Evolutionary conservation across 2,329 filamentous ascomycete species (phyloP).

Genomic region (Fusarium nodosum): DNA sequence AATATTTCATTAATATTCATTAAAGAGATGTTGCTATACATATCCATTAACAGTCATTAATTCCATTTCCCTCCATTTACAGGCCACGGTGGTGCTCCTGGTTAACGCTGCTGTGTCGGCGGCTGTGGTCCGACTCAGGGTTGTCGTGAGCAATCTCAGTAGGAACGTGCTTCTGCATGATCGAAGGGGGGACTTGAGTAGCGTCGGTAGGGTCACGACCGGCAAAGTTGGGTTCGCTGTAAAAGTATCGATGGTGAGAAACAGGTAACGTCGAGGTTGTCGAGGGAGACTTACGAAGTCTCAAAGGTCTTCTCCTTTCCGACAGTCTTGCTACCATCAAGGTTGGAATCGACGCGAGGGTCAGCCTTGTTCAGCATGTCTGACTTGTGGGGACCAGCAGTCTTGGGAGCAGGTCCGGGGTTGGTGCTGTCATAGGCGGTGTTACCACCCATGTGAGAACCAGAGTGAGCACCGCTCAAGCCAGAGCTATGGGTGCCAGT

Average conservation of each 20-base stretch:
- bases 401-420: conserved; percentile 49
- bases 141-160: conserved; percentile 63
- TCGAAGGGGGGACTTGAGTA: conserved; percentile 69
- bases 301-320: conserved; percentile 66
- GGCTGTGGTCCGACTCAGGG: conserved; percentile 57
- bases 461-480: conserved; percentile 3
- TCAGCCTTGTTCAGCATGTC: conserved; percentile 65
- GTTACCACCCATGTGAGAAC: conserved; percentile 17
- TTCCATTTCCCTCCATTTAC: conserved; percentile 48
- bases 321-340: conserved; percentile 60
- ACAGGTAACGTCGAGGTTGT: conserved; percentile 10
- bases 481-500: conserved; percentile 31
- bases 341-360: conserved; percentile 67
- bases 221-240: conserved; percentile 34
- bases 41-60: conserved; percentile 27
- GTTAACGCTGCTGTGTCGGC: conserved; percentile 62
- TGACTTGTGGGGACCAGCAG: conserved; percentile 62
- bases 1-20: conserved; percentile 35
- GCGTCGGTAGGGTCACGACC: conserved; percentile 67
- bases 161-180: conserved; percentile 62
- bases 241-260: conserved; percentile 27
- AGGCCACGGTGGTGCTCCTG: conserved; percentile 65
- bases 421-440: conserved; percentile 53
- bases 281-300: conserved; percentile 54
- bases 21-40: conserved; percentile 43